Conservation (phyloP, 2,329 filamentous ascomycete species). For the Aspergillus neoniger region DNA sequence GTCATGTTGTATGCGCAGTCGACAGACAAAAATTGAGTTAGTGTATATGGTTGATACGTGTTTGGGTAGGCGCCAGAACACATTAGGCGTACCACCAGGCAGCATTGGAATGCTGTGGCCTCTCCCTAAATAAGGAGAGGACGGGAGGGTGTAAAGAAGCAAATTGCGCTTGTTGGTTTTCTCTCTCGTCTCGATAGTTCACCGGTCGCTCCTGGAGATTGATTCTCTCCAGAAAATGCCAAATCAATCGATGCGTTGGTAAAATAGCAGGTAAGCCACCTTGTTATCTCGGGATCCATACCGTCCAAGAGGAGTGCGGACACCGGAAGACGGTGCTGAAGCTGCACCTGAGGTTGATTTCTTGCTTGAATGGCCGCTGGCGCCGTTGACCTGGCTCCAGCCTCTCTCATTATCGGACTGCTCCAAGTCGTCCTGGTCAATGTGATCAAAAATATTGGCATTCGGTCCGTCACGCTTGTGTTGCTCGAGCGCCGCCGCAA, state of each 20-base stretch:
- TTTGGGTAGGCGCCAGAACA: not conserved
- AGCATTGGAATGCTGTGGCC: not conserved
- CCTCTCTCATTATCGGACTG: slow-evolving; percentile 63
- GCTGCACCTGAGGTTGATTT: slow-evolving; percentile 69
- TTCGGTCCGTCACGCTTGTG: slow-evolving; percentile 59
- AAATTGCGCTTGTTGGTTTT: not conserved
- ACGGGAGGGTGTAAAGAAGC: not conserved
- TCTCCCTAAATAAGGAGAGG: not conserved
- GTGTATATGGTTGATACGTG: not conserved
- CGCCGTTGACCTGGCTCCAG: slow-evolving; percentile 85
- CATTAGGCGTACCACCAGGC: not conserved
- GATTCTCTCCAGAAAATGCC: not conserved
- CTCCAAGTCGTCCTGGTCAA: slow-evolving; percentile 65
- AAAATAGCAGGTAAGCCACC: slow-evolving; percentile 95
- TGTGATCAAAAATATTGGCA: slow-evolving; percentile 74
- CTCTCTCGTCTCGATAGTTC: not conserved
- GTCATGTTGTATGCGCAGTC: slow-evolving; percentile 4
- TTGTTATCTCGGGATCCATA: slow-evolving; percentile 84
- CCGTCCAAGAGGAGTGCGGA: slow-evolving; percentile 56
- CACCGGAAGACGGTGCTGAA: slow-evolving; percentile 56
- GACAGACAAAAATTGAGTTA: not conserved
- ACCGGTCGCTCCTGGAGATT: not conserved
- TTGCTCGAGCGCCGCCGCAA: slow-evolving; percentile 65
- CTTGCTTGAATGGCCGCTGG: slow-evolving; percentile 54
- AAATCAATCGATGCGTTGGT: slow-evolving; percentile 66